Evolutionary conservation across 345 rosid species (phyloP), one percentile per base, ranked within the genome.

Genomic region (Dipteronia dyeriana): DNA sequence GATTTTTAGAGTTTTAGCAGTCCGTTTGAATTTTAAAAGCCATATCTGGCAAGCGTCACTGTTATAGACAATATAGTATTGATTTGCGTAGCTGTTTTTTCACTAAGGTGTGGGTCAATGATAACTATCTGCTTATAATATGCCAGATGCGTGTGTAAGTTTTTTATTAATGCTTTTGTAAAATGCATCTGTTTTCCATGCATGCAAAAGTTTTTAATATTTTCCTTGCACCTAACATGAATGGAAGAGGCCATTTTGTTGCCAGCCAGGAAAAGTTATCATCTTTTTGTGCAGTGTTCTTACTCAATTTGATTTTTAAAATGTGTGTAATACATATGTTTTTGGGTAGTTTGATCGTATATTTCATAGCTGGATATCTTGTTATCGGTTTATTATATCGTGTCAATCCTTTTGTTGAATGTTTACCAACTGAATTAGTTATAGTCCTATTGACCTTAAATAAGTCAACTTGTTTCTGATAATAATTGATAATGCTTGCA

Each of bases 401-500:
- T 56, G n/a, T 14, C 2, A 5, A 38, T 14, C 11, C 29, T 17
- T 26, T 29, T 29, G 68, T 5, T 0, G 11, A 13, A n/a, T 1
- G 6, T 39, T 38, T 31, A n/a, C 23, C 20, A 14, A 64, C n/a
- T 56, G 23, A 56, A 56, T 6, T 56, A n/a, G n/a, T 17, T 56
- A 12, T 49, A 13, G 38, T 34, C 38, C 19, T 49, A 49, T 49
- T 49, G 54, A 34, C 41, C 73, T 49, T 25, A 57, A 25, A 47
- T 47, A 47, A 34, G 14, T 23, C 41, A 53, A 51, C 29, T 9
- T 62, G 16, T 25, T 19, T 9, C 68, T 65, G 62, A 65, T 31
- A 64, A 1, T 13, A 31, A 26, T 65, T 22, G 62, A 49, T 75
- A 20, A 65, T 8, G 62, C 38, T 66, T 75, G 70, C 65, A 75